phyloP scores from a whole-genome alignment of 163 green algal genomes.

The Chloromonas sp. region DNA sequence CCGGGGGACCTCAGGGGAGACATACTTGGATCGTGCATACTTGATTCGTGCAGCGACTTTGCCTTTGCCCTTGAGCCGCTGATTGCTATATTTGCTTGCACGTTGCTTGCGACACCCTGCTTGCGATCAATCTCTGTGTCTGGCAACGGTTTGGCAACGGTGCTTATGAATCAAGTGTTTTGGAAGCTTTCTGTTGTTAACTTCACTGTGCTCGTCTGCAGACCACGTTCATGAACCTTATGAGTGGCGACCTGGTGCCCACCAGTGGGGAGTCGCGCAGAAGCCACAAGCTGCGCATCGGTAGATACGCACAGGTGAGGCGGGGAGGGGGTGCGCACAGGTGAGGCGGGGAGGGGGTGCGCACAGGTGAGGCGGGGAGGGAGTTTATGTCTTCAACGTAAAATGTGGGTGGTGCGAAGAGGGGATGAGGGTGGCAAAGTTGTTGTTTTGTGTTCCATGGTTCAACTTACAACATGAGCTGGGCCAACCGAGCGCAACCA shows the following conservation, averaged over 20 bases:
- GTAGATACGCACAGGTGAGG: conserved; percentile 73
- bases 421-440: neutral
- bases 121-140: too few relatives aligned
- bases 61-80: too few relatives aligned
- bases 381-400: neutral
- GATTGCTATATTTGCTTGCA: too few relatives aligned
- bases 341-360: conserved; percentile 51
- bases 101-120: too few relatives aligned
- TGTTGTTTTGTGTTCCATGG: neutral
- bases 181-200: too few relatives aligned
- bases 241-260: conserved; percentile 84
- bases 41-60: too few relatives aligned
- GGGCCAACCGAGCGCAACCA: too few relatives aligned
- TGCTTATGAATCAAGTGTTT: too few relatives aligned
- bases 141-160: too few relatives aligned
- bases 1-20: too few relatives aligned
- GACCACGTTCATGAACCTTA: conserved; percentile 98
- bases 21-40: too few relatives aligned
- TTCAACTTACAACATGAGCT: neutral
- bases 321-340: neutral
- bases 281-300: conserved; percentile 91
- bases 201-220: neutral
- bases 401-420: neutral
- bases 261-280: conserved; percentile 78
- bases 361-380: conserved; percentile 35